These are phyloP conservation scores for Pseudopithomyces chartarum DNA, from an alignment of 2,329 filamentous ascomycete genomes.

Conservation along the genomic window DNA sequence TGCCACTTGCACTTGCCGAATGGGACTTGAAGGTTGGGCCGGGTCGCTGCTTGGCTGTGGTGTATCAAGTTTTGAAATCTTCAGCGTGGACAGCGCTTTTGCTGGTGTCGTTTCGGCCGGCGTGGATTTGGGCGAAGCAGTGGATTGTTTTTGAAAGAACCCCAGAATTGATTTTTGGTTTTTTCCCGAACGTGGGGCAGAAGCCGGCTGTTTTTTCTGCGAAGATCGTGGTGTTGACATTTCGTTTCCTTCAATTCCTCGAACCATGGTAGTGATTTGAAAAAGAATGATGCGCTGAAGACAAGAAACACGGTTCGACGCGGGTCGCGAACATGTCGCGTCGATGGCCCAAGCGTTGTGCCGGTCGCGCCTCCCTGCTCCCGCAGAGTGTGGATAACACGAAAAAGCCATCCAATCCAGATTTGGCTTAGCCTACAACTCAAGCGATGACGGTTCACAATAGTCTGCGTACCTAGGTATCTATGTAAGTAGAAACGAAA, in stretches of 20 bases:
- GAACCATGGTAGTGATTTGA: conserved; percentile 36
- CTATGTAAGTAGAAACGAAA: too few relatives aligned
- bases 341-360: background rate
- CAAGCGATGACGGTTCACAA: too few relatives aligned
- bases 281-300: background rate
- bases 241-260: conserved; percentile 54
- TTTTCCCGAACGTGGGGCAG: conserved; percentile 56
- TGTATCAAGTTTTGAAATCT: conserved; percentile 53
- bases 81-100: conserved; percentile 32
- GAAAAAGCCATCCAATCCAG: too few relatives aligned
- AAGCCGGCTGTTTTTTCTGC: conserved; percentile 53
- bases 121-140: conserved; percentile 52
- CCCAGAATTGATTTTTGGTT: conserved; percentile 76
- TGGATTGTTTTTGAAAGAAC: conserved; percentile 72
- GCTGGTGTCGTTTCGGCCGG: conserved; percentile 33
- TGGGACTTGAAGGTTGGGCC: conserved; percentile 68
- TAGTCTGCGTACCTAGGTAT: too few relatives aligned
- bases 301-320: background rate
- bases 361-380: background rate
- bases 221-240: conserved; percentile 50
- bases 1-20: conserved; percentile 63
- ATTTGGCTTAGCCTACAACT: background rate
- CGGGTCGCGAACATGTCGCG: conserved; percentile 5
- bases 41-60: conserved; percentile 83
- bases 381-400: too few relatives aligned